Evolutionary conservation across 192 early-diverging fungal species (phyloP).

Genomic region (Borealophlyctis nickersoniae): DNA sequence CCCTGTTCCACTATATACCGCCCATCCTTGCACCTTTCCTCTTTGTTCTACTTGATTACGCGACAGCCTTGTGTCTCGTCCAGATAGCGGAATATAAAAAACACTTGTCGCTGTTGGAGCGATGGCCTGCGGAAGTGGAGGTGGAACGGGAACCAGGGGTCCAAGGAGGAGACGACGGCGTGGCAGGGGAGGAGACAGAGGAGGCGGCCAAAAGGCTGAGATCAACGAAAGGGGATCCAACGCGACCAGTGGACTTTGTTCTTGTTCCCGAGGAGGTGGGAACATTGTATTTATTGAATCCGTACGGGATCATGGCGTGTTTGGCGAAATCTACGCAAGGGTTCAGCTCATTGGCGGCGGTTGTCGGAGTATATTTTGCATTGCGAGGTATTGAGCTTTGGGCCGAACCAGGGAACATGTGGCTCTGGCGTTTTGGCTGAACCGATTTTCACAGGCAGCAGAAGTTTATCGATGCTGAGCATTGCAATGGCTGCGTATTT

Average conservation of each 20-base stretch:
- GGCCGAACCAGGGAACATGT: too few species aligned
- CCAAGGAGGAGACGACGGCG: slow-evolving; percentile 15
- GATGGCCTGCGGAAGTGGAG: slow-evolving; percentile 10
- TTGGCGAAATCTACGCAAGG: slow-evolving; percentile 70
- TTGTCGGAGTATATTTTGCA: slow-evolving; percentile 70
- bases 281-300: slow-evolving; percentile 76
- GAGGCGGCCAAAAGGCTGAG: slow-evolving; percentile 7
- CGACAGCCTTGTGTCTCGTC: slow-evolving; percentile 57
- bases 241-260: slow-evolving; percentile 30
- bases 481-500: slow-evolving; percentile 80
- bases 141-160: slow-evolving; percentile 6
- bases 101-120: slow-evolving; percentile 7
- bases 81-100: slow-evolving; percentile 53
- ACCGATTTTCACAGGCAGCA: too few species aligned
- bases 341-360: slow-evolving; percentile 73
- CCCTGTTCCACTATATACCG: slow-evolving; percentile 63
- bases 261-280: slow-evolving; percentile 42
- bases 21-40: slow-evolving; percentile 44
- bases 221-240: slow-evolving; percentile 27
- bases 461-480: slow-evolving; percentile 63
- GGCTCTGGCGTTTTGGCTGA: too few species aligned
- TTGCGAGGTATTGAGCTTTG: slow-evolving; percentile 40
- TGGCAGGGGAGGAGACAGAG: slow-evolving; percentile 1
- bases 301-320: slow-evolving; percentile 72
- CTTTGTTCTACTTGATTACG: slow-evolving; percentile 64